Conservation (phyloP, 1,284 basidiomycete species). For the Tremellales sp. region DNA sequence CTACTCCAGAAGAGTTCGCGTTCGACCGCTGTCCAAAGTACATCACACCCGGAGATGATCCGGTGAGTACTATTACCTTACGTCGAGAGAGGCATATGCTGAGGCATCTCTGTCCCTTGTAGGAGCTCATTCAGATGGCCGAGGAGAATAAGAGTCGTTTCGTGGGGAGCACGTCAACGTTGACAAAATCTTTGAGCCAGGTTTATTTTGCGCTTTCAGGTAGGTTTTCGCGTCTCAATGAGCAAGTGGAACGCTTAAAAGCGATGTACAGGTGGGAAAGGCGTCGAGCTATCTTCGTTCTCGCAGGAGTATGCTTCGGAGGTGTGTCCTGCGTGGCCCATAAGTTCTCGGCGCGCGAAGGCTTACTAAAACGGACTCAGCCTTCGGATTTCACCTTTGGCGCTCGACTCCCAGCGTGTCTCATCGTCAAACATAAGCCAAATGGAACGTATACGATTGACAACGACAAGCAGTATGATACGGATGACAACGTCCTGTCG, state of each 20-base stretch:
- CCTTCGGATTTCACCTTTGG: conserved; percentile 68
- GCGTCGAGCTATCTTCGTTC: conserved; percentile 59
- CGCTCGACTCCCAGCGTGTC: conserved; percentile 72
- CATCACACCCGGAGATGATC: conserved; percentile 73
- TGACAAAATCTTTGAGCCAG: conserved; percentile 78
- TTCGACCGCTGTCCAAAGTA: conserved; percentile 77
- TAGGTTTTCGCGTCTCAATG: conserved; percentile 12
- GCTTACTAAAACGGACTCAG: conserved; percentile 45
- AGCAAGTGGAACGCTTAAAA: conserved; percentile 28
- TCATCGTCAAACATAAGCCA: conserved; percentile 57
- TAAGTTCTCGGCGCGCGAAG: background rate
- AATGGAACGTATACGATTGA: conserved; percentile 74
- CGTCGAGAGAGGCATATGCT: background rate
- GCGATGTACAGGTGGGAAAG: conserved; percentile 58
- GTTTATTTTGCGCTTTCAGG: conserved; percentile 73
- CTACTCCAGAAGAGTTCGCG: conserved; percentile 82
- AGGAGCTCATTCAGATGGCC: conserved; percentile 68
- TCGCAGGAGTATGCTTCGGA: conserved; percentile 61
- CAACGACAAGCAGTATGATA: conserved; percentile 56
- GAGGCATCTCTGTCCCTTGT: background rate
- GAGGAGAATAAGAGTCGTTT: conserved; percentile 57
- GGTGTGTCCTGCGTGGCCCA: conserved; percentile 51
- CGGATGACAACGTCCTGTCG: conserved; percentile 66
- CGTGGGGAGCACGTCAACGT: conserved; percentile 87
- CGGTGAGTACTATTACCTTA: conserved; percentile 50